These are phyloP conservation scores for Penicillium sp. DNA, from an alignment of 2,329 filamentous ascomycete species.

Conservation along the genomic window DNA sequence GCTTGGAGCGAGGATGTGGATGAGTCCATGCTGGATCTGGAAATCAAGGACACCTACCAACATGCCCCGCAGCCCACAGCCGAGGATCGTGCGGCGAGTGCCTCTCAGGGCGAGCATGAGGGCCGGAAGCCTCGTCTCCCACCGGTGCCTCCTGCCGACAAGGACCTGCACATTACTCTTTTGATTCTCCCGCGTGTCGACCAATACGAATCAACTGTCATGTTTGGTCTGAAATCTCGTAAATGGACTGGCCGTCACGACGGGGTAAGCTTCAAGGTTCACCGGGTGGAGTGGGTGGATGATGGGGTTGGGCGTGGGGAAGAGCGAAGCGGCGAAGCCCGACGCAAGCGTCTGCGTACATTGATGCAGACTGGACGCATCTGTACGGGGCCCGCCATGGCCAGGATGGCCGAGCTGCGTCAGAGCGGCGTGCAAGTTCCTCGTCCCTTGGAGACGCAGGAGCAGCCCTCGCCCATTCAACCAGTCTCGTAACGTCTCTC, in stretches of 20 bases:
- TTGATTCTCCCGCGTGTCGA: conserved; percentile 79
- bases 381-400: conserved; percentile 44
- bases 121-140: conserved; percentile 42
- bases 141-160: conserved; percentile 61
- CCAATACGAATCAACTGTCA: conserved; percentile 73
- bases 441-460: conserved; percentile 32
- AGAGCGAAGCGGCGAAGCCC: conserved; percentile 51
- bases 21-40: conserved; percentile 64
- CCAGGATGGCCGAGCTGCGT: conserved; percentile 42
- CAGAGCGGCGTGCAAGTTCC: conserved; percentile 36
- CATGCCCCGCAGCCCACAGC: conserved; percentile 50
- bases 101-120: conserved; percentile 11
- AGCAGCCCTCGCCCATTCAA: conserved; percentile 35
- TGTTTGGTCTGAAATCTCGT: conserved; percentile 80
- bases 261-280: conserved; percentile 85
- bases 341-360: conserved; percentile 54
- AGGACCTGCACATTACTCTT: conserved; percentile 85
- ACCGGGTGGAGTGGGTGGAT: conserved; percentile 81
- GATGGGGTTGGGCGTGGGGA: conserved; percentile 60
- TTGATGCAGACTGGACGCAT: conserved; percentile 49
- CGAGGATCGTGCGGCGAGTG: conserved; percentile 24
- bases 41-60: conserved; percentile 53
- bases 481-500: conserved; percentile 34
- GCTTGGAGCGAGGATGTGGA: conserved; percentile 83
- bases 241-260: conserved; percentile 79